A percentile compares a stretch with the other conserved stretches of the same genome.
Conservation (phyloP, 1,139 yeast genomes). For the Ogataea hybrid region DNA sequence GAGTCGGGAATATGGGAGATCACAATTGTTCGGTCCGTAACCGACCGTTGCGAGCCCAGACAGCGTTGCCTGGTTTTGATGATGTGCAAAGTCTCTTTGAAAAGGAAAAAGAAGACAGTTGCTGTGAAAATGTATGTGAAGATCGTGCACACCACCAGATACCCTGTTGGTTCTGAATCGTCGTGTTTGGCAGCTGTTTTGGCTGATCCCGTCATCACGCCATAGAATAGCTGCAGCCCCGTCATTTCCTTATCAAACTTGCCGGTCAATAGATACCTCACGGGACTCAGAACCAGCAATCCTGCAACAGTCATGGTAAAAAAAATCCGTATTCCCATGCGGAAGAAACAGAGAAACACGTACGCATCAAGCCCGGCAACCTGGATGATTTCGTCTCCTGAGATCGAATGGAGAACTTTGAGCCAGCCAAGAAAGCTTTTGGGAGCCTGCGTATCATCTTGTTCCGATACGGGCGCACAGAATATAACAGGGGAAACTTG, state of each 20-base stretch:
- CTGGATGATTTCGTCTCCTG: constrained; percentile 55
- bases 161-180: constrained; percentile 28
- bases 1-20: constrained; percentile 44
- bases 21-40: constrained; percentile 89
- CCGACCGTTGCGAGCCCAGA: constrained; percentile 83
- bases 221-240: constrained; percentile 10
- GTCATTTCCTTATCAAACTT: constrained; percentile 54
- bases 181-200: constrained; percentile 12
- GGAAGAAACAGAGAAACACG: constrained; percentile 74
- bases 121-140: constrained; percentile 86
- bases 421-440: constrained; percentile 55
- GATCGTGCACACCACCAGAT: constrained; percentile 73
- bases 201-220: constrained; percentile 4
- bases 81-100: constrained; percentile 69
- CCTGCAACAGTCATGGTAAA: constrained; percentile 61
- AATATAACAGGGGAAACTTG: constrained; percentile 32
- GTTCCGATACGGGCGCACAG: constrained; percentile 32
- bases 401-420: constrained; percentile 44
- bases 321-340: constrained; percentile 67
- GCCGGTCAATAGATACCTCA: constrained; percentile 70
- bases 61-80: constrained; percentile 79
- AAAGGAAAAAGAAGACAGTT: constrained; percentile 60
- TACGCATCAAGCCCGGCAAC: constrained; percentile 68
- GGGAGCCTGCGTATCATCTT: constrained; percentile 29
- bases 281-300: constrained; percentile 65